Conservation (phyloP, 345 rosid genomes). For the Gossypium turneri region DNA sequence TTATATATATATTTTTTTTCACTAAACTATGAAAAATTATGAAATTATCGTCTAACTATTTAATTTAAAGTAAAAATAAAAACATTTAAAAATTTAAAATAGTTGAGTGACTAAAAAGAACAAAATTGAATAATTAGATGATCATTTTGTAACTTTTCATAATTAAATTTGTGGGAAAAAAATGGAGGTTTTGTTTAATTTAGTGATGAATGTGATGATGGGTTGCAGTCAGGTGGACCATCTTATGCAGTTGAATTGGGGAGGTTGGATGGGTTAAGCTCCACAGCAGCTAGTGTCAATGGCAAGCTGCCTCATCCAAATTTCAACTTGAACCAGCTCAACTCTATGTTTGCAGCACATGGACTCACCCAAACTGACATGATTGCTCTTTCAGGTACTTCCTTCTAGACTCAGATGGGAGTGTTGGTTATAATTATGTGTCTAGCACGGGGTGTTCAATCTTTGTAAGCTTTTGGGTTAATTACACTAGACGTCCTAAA, state of each 20-base stretch:
- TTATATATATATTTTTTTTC: no score
- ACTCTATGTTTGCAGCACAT: constrained; percentile 43
- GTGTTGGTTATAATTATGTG: neutral
- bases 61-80: no score
- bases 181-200: neutral
- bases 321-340: constrained; percentile 52
- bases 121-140: rapidly evolving
- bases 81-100: no score
- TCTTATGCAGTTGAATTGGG: constrained; percentile 64
- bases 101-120: rapidly evolving
- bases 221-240: constrained; percentile 62
- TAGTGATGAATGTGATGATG: neutral
- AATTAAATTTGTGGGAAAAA: no score
- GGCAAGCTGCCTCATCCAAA: constrained; percentile 66
- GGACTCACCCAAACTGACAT: constrained; percentile 64
- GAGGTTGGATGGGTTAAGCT: constrained; percentile 67
- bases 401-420: neutral
- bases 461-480: no score
- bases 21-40: no score
- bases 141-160: no score
- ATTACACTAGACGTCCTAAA: neutral
- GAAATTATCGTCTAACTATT: no score
- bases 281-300: constrained; percentile 48
- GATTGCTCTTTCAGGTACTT: constrained; percentile 84
- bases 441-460: no score